phyloP scores from a whole-genome alignment of 2,329 filamentous ascomycete species.

The Stemphylium lycopersici region DNA sequence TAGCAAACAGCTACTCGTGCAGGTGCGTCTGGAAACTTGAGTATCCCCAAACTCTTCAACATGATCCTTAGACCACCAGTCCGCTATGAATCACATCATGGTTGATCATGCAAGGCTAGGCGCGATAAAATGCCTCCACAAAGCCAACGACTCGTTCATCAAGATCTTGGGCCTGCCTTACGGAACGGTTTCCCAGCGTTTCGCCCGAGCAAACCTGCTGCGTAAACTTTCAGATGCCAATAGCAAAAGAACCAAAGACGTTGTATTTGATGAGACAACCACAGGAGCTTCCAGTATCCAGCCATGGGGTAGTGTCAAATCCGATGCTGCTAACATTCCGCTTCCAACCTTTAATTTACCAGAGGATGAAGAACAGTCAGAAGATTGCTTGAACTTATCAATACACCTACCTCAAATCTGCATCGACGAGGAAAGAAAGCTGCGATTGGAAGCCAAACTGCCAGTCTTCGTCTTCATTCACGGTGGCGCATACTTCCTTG shows the following conservation, averaged over 20 bases:
- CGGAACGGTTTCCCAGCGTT: constrained; percentile 18
- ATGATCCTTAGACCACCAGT: background rate
- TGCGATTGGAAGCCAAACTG: constrained; percentile 33
- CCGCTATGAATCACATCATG: constrained; percentile 8
- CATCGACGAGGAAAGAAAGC: constrained; percentile 39
- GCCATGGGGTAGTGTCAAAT: constrained; percentile 21
- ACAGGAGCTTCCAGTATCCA: constrained; percentile 22
- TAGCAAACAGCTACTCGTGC: background rate
- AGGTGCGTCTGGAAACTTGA: no score
- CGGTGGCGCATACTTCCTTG: constrained; percentile 57
- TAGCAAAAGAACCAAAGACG: background rate
- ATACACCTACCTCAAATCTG: constrained; percentile 47
- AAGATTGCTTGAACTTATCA: constrained; percentile 56
- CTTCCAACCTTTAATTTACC: constrained; percentile 21
- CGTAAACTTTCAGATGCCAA: background rate
- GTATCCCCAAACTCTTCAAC: background rate
- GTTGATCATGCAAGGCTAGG: constrained; percentile 16
- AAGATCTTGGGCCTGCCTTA: constrained; percentile 21
- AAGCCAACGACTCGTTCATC: constrained; percentile 4
- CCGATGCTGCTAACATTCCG: constrained; percentile 25
- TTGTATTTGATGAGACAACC: constrained; percentile 19
- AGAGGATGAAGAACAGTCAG: constrained; percentile 21
- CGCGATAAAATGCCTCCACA: constrained; percentile 12
- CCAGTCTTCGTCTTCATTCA: constrained; percentile 62
- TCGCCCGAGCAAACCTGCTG: constrained; percentile 17